Evolutionary conservation across 768 basidiomycete genomes (phyloP).

Genomic region (Mycena rosella): DNA sequence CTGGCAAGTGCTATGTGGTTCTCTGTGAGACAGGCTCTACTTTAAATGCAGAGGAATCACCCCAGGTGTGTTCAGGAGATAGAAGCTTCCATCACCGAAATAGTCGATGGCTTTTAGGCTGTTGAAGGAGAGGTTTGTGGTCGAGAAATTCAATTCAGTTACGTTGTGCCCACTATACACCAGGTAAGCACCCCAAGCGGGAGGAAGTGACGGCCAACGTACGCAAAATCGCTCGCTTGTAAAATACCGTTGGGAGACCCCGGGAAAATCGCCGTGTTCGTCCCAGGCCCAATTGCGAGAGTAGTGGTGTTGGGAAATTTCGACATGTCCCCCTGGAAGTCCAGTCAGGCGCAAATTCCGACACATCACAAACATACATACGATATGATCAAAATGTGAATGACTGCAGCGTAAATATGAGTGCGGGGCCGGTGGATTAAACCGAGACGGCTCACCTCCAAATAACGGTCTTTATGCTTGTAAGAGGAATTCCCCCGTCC

Average conservation of each 20-base stretch:
- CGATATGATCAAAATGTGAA: conserved; percentile 33
- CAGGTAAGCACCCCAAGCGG: background rate
- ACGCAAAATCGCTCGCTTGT: conserved; percentile 32
- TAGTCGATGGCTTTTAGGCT: conserved; percentile 30
- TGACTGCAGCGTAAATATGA: conserved; percentile 13
- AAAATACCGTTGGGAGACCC: conserved; percentile 1
- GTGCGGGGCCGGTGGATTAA: background rate
- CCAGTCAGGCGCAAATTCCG: background rate
- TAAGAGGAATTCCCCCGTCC: conserved; percentile 23
- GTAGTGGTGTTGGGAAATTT: conserved; percentile 30
- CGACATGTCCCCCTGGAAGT: conserved; percentile 31
- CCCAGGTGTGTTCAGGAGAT: conserved; percentile 35
- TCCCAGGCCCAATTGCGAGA: conserved; percentile 17
- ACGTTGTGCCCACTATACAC: conserved; percentile 18
- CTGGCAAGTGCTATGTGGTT: conserved; percentile 28
- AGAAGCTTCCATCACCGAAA: conserved; percentile 35
- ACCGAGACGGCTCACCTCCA: conserved; percentile 20
- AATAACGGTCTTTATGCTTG: conserved; percentile 26
- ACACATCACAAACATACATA: conserved; percentile 6
- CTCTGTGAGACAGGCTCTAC: background rate
- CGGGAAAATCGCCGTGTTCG: conserved; percentile 22
- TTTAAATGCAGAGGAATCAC: background rate
- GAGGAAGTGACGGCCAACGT: background rate
- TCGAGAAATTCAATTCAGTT: conserved; percentile 13
- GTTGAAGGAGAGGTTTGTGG: conserved; percentile 18